Conservation (phyloP, 2,329 filamentous ascomycete species). For the Penicillium sp. region DNA sequence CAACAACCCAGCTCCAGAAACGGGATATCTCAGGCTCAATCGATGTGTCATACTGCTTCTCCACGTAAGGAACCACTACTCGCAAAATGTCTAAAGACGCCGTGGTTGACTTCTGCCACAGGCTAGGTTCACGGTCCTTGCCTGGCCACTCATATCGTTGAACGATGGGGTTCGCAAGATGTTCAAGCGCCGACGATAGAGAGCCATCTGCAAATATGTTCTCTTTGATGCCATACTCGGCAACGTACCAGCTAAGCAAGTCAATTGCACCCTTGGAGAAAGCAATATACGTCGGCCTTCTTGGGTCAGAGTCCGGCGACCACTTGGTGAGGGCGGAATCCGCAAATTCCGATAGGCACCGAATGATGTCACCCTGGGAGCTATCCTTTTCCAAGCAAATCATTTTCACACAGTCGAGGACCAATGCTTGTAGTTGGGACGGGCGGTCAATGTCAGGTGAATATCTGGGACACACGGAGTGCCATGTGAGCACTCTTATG, state of each 20-base stretch:
- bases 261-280: constrained; percentile 82
- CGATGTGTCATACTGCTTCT: constrained; percentile 42
- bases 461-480: constrained; percentile 61
- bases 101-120: constrained; percentile 82
- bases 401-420: constrained; percentile 40
- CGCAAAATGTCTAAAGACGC: constrained; percentile 71
- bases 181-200: constrained; percentile 66
- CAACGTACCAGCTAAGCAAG: constrained; percentile 58
- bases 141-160: constrained; percentile 81
- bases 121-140: constrained; percentile 69
- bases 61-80: constrained; percentile 66
- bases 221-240: constrained; percentile 54
- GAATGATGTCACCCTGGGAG: constrained; percentile 42
- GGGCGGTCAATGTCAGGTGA: constrained; percentile 45
- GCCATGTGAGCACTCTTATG: constrained; percentile 71
- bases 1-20: constrained; percentile 74
- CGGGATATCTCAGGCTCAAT: constrained; percentile 51
- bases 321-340: constrained; percentile 59
- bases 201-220: constrained; percentile 74
- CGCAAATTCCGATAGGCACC: constrained; percentile 68
- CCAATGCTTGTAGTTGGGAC: constrained; percentile 41
- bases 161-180: constrained; percentile 71
- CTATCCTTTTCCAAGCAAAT: constrained; percentile 44
- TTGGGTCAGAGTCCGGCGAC: constrained; percentile 41
- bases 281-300: constrained; percentile 82